Evolutionary conservation across 208 protist genomes (phyloP).

Genomic region (Leishmania lainsoni): DNA sequence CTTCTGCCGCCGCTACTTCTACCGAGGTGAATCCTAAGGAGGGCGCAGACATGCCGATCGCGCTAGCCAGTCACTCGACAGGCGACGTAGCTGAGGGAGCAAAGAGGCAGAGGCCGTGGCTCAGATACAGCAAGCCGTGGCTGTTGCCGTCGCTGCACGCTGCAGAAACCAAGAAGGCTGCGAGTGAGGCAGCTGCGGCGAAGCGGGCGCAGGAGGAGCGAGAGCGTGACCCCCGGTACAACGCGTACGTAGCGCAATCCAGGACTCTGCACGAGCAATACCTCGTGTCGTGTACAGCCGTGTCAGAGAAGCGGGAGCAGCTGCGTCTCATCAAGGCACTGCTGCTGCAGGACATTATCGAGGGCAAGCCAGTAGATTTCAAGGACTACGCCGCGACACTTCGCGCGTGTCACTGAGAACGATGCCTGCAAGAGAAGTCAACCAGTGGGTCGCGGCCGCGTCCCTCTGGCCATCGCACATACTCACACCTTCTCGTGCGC

Average conservation of each 20-base stretch:
- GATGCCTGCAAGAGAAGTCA: not conserved
- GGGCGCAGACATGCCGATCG: too few relatives aligned
- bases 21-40: not conserved
- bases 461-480: not conserved
- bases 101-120: constrained; percentile 46
- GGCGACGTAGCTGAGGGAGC: not conserved
- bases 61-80: too few relatives aligned
- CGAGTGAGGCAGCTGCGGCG: constrained; percentile 26
- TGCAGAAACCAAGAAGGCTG: constrained; percentile 41
- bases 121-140: constrained; percentile 72
- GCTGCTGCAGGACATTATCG: constrained; percentile 16
- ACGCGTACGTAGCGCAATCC: constrained; percentile 27
- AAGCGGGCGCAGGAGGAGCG: constrained; percentile 20
- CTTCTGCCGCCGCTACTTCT: not conserved
- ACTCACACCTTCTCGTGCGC: not conserved
- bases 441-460: not conserved
- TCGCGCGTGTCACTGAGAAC: not conserved
- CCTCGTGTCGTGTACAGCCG: constrained; percentile 16
- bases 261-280: constrained; percentile 33
- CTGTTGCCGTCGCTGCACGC: constrained; percentile 38
- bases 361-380: constrained; percentile 25
- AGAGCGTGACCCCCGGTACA: constrained; percentile 27
- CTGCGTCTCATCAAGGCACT: constrained; percentile 25
- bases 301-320: constrained; percentile 18
- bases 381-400: constrained; percentile 15